phyloP scores from a whole-genome alignment of 768 basidiomycete genomes.

The Calocybe gangraenosa region DNA sequence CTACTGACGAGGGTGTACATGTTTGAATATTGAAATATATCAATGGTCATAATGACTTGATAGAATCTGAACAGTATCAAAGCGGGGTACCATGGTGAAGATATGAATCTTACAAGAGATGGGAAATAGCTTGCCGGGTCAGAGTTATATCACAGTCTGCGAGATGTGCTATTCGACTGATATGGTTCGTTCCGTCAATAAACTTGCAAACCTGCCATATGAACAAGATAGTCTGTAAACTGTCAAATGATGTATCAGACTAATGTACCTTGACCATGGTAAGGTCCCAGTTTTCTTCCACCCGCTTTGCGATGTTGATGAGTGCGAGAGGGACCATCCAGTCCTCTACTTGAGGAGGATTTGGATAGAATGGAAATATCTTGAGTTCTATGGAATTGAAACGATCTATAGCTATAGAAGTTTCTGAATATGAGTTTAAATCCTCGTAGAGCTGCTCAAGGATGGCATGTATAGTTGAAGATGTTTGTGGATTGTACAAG shows the following conservation, averaged over 20 bases:
- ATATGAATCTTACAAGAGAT: slow-evolving; percentile 67
- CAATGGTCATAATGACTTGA: slow-evolving; percentile 93
- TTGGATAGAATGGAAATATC: slow-evolving; percentile 95
- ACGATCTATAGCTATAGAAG: slow-evolving; percentile 84
- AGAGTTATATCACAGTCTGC: slow-evolving; percentile 85
- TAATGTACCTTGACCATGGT: slow-evolving; percentile 75
- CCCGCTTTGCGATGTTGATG: slow-evolving; percentile 74
- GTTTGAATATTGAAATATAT: slow-evolving; percentile 97
- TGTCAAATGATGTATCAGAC: background rate
- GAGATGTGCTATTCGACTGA: slow-evolving; percentile 85
- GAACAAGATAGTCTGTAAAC: background rate
- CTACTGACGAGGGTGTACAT: slow-evolving; percentile 91
- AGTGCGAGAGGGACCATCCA: slow-evolving; percentile 96
- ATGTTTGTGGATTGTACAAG: slow-evolving; percentile 69
- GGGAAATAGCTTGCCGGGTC: slow-evolving; percentile 83
- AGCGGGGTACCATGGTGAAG: background rate
- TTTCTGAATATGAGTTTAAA: slow-evolving; percentile 95
- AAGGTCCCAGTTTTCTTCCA: slow-evolving; percentile 94
- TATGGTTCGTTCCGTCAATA: slow-evolving; percentile 91
- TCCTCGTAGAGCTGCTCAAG: slow-evolving; percentile 97
- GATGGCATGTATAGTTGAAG: slow-evolving; percentile 69
- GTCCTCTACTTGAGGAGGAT: slow-evolving; percentile 83
- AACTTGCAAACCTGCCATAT: slow-evolving; percentile 62
- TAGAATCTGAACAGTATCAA: slow-evolving; percentile 62
- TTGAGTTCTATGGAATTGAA: slow-evolving; percentile 96